Conservation (phyloP, 441 rosid genomes). For the Sinapis alba region DNA sequence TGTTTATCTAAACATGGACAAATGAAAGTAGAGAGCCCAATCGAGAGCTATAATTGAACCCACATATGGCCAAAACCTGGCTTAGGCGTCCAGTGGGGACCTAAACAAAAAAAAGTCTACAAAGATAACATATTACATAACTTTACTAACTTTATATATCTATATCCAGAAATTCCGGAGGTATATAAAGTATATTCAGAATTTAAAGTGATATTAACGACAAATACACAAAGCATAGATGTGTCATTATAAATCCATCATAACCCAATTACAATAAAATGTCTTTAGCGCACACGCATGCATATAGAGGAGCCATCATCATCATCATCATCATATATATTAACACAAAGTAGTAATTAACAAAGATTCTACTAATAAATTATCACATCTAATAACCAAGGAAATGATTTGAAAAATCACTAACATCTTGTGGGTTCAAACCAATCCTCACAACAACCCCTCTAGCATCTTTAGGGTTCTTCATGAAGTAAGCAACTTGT, state of each 20-base stretch:
- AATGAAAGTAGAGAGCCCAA: no score
- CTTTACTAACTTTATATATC: neutral
- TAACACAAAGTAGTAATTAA: conserved; percentile 12
- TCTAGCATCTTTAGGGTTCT: conserved; percentile 50
- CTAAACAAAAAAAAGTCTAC: neutral
- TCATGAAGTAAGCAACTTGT: conserved; percentile 70
- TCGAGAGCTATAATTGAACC: no score
- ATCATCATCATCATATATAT: conserved; percentile 6
- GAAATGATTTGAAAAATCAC: conserved; percentile 49
- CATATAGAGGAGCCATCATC: conserved; percentile 30
- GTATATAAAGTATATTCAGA: neutral
- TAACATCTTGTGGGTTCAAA: conserved; percentile 43
- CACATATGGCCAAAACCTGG: neutral
- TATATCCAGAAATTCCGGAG: conserved; percentile 28
- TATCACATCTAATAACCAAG: conserved; percentile 24
- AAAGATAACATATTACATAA: neutral
- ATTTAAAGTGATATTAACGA: conserved; percentile 30
- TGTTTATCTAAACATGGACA: no score
- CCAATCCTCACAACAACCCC: conserved; percentile 63
- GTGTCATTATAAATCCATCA: conserved; percentile 31
- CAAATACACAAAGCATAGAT: conserved; percentile 24
- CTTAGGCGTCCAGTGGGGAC: conserved; percentile 1
- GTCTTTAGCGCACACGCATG: conserved; percentile 31
- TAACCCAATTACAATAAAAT: conserved; percentile 36
- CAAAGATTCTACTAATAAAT: conserved; percentile 12